These are phyloP conservation scores for Flaveria robusta DNA, from an alignment of 129 eudicot genomes.

Conservation along the genomic window DNA sequence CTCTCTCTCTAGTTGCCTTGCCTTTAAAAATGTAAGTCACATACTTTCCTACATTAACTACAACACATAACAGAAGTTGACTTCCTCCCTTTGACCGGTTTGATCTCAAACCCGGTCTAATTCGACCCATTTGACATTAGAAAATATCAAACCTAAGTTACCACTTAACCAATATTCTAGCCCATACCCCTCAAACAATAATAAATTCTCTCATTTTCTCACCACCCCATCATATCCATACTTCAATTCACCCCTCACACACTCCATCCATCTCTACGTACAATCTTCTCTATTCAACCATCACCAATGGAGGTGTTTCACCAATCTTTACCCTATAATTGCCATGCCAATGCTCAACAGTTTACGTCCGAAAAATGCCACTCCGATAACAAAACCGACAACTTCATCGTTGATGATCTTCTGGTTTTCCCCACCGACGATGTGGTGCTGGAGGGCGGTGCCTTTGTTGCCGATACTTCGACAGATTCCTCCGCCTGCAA, in stretches of 20 bases:
- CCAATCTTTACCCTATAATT: neutral
- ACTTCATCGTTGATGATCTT: conserved; percentile 66
- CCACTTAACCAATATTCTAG: neutral
- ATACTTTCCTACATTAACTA: too few species aligned
- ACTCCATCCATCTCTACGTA: neutral
- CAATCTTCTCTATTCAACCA: neutral
- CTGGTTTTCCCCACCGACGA: conserved; percentile 68
- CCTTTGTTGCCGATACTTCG: conserved; percentile 23
- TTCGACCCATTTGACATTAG: neutral
- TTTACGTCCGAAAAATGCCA: conserved; percentile 35
- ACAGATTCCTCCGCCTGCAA: conserved; percentile 48
- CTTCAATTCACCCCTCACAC: conserved; percentile 2
- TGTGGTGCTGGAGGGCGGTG: conserved; percentile 4
- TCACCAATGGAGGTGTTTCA: neutral
- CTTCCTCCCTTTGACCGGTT: neutral
- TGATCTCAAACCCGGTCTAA: neutral
- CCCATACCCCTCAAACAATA: neutral
- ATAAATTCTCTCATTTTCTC: conserved; percentile 26
- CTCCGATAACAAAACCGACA: conserved; percentile 32
- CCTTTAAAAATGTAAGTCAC: too few species aligned
- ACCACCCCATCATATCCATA: neutral
- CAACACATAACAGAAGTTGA: too few species aligned
- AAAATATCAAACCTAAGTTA: conserved; percentile 7
- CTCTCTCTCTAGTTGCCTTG: too few species aligned
- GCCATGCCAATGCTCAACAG: conserved; percentile 25